Evolutionary conservation across 1,284 basidiomycete species (phyloP), one percentile per base, ranked within the genome.

Genomic region (Dichomitus squalens): DNA sequence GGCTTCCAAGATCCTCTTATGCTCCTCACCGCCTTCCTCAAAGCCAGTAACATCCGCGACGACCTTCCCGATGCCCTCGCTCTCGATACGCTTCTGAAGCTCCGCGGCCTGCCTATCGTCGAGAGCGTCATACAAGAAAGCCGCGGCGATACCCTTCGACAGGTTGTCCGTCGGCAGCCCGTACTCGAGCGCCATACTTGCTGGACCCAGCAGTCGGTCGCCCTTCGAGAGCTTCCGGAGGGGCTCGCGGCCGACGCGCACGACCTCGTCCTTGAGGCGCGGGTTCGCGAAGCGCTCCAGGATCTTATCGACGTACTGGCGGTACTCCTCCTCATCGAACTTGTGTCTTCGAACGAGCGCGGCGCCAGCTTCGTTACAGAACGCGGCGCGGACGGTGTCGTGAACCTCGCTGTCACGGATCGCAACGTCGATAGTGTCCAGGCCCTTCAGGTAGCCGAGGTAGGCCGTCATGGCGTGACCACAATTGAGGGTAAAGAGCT

Each of bases 401-500:
- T 49, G 36, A 49, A 71, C 63, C n/a, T 64, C 62, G 7, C 47
- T 9, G 60, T 71, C 68, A 3, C 41, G 59, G 34, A 71, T 68
- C 35, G 71, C 69, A n/a, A 61, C 63, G 59, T 72, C 69, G 60
- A 76, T 72, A 23, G 72, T 74, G 44, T 27, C 25, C 35, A 67
- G 54, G 47, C 56, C 67, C 68, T 43, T 68, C 49, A 74, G 63
- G 62, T 69, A 68, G 23, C 75, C 75, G 49, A 77, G 72, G 66
- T 76, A 77, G 4, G 74, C 74, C 39, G 68, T 64, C 55, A 73
- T 73, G 7, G 74, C 74, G 63, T 77, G 76, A 6, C 75, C 76
- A 52, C 70, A 70, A 62, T 77, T 77, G 49, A 77, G 72, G 29
- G 75, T 76, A 68, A 72, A 77, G 52, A 76, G 72, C 63, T 77